Evolutionary conservation across 139 green algal species (phyloP), one percentile per base, ranked within the genome.

Genomic region (Micractinium conductrix): DNA sequence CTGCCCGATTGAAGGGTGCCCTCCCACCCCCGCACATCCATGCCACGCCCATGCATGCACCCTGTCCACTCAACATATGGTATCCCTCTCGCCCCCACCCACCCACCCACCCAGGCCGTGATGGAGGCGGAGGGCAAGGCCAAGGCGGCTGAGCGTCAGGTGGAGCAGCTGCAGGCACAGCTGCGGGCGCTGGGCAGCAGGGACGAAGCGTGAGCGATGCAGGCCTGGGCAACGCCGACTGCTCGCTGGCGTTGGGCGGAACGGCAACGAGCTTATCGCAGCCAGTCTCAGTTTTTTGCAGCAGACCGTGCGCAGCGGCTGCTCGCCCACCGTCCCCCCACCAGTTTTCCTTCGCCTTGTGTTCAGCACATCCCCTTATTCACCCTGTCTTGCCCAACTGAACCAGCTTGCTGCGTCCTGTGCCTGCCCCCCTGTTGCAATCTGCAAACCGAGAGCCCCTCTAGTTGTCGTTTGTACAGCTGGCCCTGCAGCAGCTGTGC

Each of bases 121-220:
- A 60, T 72, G 55, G 76, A 82, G 55, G 76, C 76, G 0, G 76
- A 82, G 55, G 55, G 58, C 55, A 82, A 82, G 55, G 76, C 76
- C 53, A 82, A 82, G 76, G 12, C 5, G 62, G 76, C 76, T 2
- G 76, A 82, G 76, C 76, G 37, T 0, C 38, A 82, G 40, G 76
- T 43, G 38, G 38, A 72, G 55, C 76, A 38, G 35, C 76, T 82
- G 55, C 35, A 38, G 76, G 76, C 53, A 38, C 62, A 82, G 76
- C 76, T 82, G 55, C 53, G 58, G 38, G 38, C 38, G 10, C 38
- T 72, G 38, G 42, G 40, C 55, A 55, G 37, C 75, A 24, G 28
- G 1, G 37, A 81, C 12, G 24, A 71, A 28, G 70, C 70, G 2
- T 78, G 42, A 78, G n/a, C n/a, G n/a, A n/a, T n/a, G n/a, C n/a